Conservation (phyloP, 163 green algal genomes). For the Chloromonas sp. region DNA sequence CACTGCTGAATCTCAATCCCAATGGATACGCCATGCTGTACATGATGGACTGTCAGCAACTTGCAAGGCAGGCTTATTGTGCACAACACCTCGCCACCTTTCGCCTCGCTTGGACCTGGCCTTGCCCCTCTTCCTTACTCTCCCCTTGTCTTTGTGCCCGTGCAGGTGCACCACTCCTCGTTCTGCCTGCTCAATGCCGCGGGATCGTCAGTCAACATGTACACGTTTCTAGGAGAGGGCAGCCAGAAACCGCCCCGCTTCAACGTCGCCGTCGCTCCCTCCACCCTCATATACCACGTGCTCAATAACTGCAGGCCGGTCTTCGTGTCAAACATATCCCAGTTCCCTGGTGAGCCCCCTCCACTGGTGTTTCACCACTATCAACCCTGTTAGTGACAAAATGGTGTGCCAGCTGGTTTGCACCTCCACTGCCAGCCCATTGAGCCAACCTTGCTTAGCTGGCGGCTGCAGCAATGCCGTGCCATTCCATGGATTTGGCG, state of each 20-base stretch:
- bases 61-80: no score
- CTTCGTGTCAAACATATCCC: slow-evolving; percentile 27
- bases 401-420: no score
- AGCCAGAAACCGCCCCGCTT: slow-evolving; percentile 24
- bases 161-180: slow-evolving; percentile 24
- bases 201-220: slow-evolving; percentile 37
- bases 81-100: background rate
- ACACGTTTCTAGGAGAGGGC: slow-evolving; percentile 35
- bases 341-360: slow-evolving; percentile 18
- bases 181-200: slow-evolving; percentile 36
- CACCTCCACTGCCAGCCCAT: no score
- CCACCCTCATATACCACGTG: slow-evolving; percentile 36
- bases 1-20: background rate
- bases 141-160: slow-evolving; percentile 9
- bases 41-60: no score
- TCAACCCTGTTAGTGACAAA: no score
- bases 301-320: slow-evolving; percentile 34
- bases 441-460: no score
- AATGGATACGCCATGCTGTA: no score
- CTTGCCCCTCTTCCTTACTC: background rate
- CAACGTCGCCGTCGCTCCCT: slow-evolving; percentile 30
- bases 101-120: background rate
- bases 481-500: no score
- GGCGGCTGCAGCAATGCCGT: no score
- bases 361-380: no score